phyloP scores from a whole-genome alignment of 169 alveolate species.

The Toxoplasma gondii region DNA sequence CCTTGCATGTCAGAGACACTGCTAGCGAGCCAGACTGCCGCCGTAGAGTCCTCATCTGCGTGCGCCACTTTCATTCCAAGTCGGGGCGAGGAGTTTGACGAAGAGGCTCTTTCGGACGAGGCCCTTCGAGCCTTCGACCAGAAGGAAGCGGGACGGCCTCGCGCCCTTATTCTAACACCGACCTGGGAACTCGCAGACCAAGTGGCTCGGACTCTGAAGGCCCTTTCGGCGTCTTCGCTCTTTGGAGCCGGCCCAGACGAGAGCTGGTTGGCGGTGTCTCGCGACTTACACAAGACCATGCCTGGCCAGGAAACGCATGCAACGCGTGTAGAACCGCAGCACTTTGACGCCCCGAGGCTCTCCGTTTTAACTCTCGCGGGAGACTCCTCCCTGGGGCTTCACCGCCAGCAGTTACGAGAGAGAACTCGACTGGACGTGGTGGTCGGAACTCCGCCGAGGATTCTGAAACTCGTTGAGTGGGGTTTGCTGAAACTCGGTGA shows the following conservation, averaged over 20 bases:
- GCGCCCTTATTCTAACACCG: constrained; percentile 89
- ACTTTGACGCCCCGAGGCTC: neutral
- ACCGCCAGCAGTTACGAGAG: constrained; percentile 48
- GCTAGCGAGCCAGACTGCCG: neutral
- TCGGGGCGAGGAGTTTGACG: neutral
- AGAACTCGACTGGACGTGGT: constrained; percentile 45
- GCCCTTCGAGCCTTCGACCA: neutral
- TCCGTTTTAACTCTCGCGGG: constrained; percentile 59
- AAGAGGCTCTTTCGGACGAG: constrained; percentile 26
- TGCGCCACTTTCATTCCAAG: neutral
- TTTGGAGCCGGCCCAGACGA: neutral
- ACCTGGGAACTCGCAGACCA: constrained; percentile 91
- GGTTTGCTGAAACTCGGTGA: constrained; percentile 20
- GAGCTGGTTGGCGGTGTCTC: neutral
- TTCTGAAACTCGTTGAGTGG: constrained; percentile 27
- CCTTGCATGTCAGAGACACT: neutral
- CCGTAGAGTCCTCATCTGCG: neutral
- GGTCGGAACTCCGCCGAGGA: constrained; percentile 63
- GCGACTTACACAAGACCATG: no score
- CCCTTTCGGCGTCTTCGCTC: neutral
- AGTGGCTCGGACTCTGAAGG: constrained; percentile 54
- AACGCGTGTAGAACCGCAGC: no score
- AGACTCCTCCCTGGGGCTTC: constrained; percentile 51
- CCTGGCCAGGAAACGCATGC: no score
- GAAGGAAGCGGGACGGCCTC: constrained; percentile 65